These are phyloP conservation scores for Fusarium poae DNA, from an alignment of 2,329 filamentous ascomycete species.

Conservation along the genomic window DNA sequence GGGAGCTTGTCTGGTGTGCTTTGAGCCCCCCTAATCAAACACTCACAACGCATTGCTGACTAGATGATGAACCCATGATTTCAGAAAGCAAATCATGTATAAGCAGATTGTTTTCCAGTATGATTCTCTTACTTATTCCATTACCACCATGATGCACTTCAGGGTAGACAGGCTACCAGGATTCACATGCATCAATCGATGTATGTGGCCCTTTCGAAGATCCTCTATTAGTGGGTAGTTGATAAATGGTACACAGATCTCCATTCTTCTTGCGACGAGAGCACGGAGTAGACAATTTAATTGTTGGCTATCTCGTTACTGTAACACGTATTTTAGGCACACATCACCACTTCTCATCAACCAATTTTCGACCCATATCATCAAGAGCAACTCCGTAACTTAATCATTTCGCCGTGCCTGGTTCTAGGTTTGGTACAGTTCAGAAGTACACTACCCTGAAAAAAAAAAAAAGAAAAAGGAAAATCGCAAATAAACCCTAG, in stretches of 20 bases:
- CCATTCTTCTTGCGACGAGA: neutral
- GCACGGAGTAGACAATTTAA: conserved; percentile 10
- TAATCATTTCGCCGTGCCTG: conserved; percentile 50
- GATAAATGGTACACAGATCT: no score
- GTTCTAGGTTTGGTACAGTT: conserved; percentile 51
- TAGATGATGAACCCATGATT: neutral
- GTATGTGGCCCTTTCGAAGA: neutral
- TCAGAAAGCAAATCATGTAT: neutral
- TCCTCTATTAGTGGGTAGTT: no score
- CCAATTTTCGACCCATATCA: conserved; percentile 20
- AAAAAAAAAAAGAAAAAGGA: conserved; percentile 42
- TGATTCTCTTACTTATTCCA: neutral
- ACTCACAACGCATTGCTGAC: neutral
- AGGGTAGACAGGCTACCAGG: neutral
- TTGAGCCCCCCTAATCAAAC: no score
- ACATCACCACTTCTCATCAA: conserved; percentile 25
- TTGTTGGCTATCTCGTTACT: conserved; percentile 22
- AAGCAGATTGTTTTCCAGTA: neutral
- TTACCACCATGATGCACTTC: neutral
- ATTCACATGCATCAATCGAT: neutral
- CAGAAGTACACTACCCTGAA: conserved; percentile 49
- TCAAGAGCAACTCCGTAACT: conserved; percentile 44
- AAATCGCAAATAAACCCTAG: conserved; percentile 39
- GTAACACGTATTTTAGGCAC: conserved; percentile 16
- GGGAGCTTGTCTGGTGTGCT: no score